Evolutionary conservation across 176 grass and related monocot genomes (phyloP), one percentile per base, ranked within the genome.

Genomic region (Musa acuminata): DNA sequence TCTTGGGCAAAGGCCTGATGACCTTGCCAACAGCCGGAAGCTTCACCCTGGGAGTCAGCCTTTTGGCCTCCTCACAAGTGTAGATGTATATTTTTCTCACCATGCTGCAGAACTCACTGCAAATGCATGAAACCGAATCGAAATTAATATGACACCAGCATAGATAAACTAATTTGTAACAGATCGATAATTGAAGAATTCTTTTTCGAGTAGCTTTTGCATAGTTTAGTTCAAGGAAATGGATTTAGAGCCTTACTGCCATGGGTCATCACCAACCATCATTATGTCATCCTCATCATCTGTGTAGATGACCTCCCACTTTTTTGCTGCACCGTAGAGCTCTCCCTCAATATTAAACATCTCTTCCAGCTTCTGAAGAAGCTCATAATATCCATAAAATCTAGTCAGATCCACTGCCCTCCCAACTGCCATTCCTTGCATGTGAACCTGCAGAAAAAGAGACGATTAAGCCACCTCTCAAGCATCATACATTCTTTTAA

Each of bases 351-450:
- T 79, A n/a, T 60, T 25, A 14, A 72, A 70, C 53, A 72, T 55
- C 8, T 53, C 23, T 62, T 71, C 77, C 17, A 79, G 67, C 55
- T 79, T 52, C 19, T 11, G 43, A 50, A 72, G 51, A 29, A 71
- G 77, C 13, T 79, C 54, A 59, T 14, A 26, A 60, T 79, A 72
- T 62, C 67, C 67, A 70, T 24, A 49, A 57, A 93, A 85, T 72
- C 87, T 97, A 62, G 85, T 93, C 59, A 97, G 83, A 79, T 97
- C 90, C 27, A 97, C 85, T 50, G 93, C 93, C 75, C 93, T 84
- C 71, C 93, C 90, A 68, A 97, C 90, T 1, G 93, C 93, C 77
- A 90, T 90, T 77, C 93, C 93, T 62, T 90, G 88, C 93, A 97
- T 90, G 80, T 92, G 89, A 48, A 97, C 87, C 93, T 97, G 78